A percentile compares a stretch with the other conserved stretches of the same genome.
Evolutionary conservation across 306 rosid genomes (phyloP).

Genomic region (Vigna trinervia): DNA sequence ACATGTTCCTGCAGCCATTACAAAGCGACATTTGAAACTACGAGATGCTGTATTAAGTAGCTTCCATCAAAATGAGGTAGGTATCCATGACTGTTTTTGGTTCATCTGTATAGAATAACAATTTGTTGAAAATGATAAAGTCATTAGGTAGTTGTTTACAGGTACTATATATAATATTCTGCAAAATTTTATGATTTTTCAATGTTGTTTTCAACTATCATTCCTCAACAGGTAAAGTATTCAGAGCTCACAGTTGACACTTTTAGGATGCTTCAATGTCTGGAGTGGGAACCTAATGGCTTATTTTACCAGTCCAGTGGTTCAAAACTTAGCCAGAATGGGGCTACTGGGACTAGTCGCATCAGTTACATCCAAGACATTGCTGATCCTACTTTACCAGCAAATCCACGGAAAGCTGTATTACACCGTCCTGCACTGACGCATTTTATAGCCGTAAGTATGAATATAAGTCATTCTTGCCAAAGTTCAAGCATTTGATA

Average conservation of each 20-base stretch:
- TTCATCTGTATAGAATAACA: slow-evolving; percentile 24
- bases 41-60: slow-evolving; percentile 88
- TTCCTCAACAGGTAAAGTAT: slow-evolving; percentile 76
- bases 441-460: slow-evolving; percentile 92
- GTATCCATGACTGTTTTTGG: slow-evolving; percentile 34
- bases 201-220: slow-evolving; percentile 19
- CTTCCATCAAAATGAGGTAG: slow-evolving; percentile 87
- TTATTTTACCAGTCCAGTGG: slow-evolving; percentile 71
- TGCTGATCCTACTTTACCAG: slow-evolving; percentile 88
- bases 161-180: neutral
- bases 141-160: slow-evolving; percentile 7
- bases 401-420: slow-evolving; percentile 89
- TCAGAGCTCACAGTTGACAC: slow-evolving; percentile 94
- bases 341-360: slow-evolving; percentile 66
- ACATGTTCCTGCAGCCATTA: slow-evolving; percentile 54
- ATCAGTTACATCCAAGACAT: slow-evolving; percentile 78
- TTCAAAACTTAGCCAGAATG: slow-evolving; percentile 72
- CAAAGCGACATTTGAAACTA: slow-evolving; percentile 68
- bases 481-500: slow-evolving; percentile 23
- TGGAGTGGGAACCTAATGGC: slow-evolving; percentile 99
- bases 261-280: slow-evolving; percentile 94
- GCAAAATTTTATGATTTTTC: slow-evolving; percentile 37
- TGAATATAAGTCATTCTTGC: slow-evolving; percentile 32
- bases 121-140: slow-evolving; percentile 16
- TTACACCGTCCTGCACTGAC: slow-evolving; percentile 84